A percentile compares a stretch with the other conserved stretches of the same genome.
These are phyloP conservation scores for Apiospora arundinis DNA, from an alignment of 2,329 filamentous ascomycete species.

Conservation along the genomic window DNA sequence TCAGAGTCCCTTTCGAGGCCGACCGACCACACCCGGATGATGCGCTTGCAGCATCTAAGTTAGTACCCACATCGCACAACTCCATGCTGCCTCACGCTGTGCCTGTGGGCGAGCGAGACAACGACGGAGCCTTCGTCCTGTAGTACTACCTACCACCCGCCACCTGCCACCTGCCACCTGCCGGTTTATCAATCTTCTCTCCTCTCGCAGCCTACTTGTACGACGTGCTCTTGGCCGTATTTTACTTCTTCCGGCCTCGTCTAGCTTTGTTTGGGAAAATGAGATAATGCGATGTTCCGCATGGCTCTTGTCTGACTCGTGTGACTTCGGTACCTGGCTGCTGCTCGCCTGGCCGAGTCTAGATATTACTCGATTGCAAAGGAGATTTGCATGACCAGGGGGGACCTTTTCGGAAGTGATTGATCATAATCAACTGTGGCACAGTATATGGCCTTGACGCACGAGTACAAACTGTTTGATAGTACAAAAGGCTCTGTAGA, in stretches of 20 bases:
- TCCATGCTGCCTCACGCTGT: not conserved
- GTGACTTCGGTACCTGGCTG: constrained; percentile 3
- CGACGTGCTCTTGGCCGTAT: not conserved
- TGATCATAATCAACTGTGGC: not conserved
- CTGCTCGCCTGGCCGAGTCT: not conserved
- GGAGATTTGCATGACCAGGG: not conserved
- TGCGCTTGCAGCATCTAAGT: not conserved
- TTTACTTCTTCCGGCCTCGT: not conserved
- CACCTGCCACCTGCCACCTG: not conserved
- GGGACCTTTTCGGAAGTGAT: not conserved
- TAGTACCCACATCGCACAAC: not conserved
- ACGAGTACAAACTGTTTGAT: not conserved
- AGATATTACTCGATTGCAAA: not conserved
- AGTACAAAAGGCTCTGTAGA: not conserved
- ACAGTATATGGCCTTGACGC: not conserved
- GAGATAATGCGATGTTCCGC: not conserved
- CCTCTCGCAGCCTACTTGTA: not conserved
- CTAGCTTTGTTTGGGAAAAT: not conserved
- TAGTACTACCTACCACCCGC: not conserved
- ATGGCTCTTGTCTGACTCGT: not conserved
- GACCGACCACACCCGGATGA: not conserved
- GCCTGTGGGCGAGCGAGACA: not conserved
- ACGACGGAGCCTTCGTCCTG: not conserved
- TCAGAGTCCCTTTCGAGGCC: not conserved
- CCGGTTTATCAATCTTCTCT: not conserved